Evolutionary conservation across 345 rosid species (phyloP).

Genomic region (Stellera chamaejasme): DNA sequence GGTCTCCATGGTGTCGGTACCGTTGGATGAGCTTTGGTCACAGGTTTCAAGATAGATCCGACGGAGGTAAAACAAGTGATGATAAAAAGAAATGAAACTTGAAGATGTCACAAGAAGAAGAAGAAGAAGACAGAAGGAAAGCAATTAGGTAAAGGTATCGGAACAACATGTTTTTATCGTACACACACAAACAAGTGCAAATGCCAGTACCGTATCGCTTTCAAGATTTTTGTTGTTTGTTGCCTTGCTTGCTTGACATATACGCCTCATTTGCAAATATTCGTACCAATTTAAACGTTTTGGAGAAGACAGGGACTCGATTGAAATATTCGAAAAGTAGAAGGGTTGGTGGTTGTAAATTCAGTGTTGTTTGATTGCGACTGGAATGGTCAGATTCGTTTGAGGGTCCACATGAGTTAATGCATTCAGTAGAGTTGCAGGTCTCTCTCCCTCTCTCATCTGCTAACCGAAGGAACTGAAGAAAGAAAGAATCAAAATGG

Average conservation of each 20-base stretch:
- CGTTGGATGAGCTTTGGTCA: slow-evolving; percentile 16
- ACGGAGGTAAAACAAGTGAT: slow-evolving; percentile 3
- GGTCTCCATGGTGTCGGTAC: not conserved
- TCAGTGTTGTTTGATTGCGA: not conserved
- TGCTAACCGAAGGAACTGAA: not conserved
- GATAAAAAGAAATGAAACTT: slow-evolving; percentile 3
- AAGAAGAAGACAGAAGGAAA: too few species aligned
- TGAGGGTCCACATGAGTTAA: not conserved
- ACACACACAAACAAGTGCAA: too few species aligned
- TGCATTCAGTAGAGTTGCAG: not conserved
- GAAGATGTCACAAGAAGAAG: not conserved
- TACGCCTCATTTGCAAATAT: too few species aligned
- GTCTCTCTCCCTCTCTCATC: not conserved
- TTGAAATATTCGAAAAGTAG: not conserved
- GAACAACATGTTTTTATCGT: too few species aligned
- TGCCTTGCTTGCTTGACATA: not conserved
- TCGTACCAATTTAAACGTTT: too few species aligned
- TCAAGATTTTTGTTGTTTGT: not conserved
- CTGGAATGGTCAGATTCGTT: slow-evolving; percentile 4
- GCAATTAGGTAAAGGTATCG: too few species aligned
- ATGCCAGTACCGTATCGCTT: not conserved
- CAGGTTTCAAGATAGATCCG: not conserved
- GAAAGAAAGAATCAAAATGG: too few species aligned
- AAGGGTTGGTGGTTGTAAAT: not conserved
- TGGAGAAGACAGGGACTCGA: too few species aligned